Percentiles rank a stretch among this genome's conserved stretches.
These are phyloP conservation scores for Wickerhamomyces tratensis DNA, from an alignment of 805 yeast genomes.

Conservation along the genomic window DNA sequence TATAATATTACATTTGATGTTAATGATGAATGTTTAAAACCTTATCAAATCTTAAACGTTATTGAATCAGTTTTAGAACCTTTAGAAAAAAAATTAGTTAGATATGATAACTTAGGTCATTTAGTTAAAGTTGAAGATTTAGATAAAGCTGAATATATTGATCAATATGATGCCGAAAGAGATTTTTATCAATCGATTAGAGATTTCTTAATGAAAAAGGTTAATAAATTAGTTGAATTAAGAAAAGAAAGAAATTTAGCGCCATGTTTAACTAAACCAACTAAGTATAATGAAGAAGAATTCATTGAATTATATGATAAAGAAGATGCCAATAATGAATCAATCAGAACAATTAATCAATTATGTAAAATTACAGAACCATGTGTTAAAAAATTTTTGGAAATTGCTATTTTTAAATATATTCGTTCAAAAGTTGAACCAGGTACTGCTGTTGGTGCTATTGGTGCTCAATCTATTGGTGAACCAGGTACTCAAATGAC, in stretches of 20 bases:
- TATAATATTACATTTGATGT: conserved; percentile 57
- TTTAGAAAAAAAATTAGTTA: conserved; percentile 44
- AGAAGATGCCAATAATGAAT: conserved; percentile 26
- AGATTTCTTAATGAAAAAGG: conserved; percentile 49
- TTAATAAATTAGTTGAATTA: conserved; percentile 41
- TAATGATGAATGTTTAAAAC: conserved; percentile 47
- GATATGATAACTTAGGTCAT: conserved; percentile 69
- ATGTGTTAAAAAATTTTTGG: conserved; percentile 57
- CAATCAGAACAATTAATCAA: conserved; percentile 42
- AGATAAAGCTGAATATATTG: conserved; percentile 55
- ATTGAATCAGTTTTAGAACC: conserved; percentile 52
- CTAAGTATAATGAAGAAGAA: conserved; percentile 29
- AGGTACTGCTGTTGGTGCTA: conserved; percentile 98
- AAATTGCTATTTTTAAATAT: conserved; percentile 73
- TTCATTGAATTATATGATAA: conserved; percentile 20
- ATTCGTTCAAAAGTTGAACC: conserved; percentile 92
- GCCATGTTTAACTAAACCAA: conserved; percentile 32
- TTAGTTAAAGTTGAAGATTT: conserved; percentile 32
- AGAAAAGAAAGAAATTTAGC: conserved; percentile 46
- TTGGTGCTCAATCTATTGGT: conserved; percentile 98
- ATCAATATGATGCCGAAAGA: conserved; percentile 82
- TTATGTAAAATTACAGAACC: conserved; percentile 53
- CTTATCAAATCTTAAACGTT: conserved; percentile 54
- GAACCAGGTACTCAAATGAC: conserved; percentile 99
- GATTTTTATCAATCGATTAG: conserved; percentile 72